Evolutionary conservation across 1,284 basidiomycete genomes (phyloP).

Genomic region (Boletus mariae): DNA sequence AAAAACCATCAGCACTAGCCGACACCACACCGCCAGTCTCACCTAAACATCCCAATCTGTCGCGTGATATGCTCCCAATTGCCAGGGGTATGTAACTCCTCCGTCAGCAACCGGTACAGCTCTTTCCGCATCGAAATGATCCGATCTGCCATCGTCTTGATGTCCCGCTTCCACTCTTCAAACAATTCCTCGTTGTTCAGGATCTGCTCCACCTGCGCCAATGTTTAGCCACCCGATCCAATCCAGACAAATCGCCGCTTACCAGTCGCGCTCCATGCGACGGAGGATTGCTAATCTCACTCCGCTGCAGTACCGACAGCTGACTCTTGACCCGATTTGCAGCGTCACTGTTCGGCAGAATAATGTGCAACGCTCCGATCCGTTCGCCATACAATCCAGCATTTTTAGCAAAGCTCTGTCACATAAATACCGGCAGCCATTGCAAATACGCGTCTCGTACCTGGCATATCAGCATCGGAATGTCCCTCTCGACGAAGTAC

Average conservation of each 20-base stretch:
- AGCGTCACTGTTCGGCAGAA: constrained; percentile 58
- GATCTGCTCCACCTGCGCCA: constrained; percentile 67
- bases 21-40: constrained; percentile 21
- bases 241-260: constrained; percentile 22
- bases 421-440: constrained; percentile 9
- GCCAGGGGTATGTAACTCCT: constrained; percentile 87
- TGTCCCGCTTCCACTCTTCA: constrained; percentile 86
- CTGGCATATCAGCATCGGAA: constrained; percentile 87
- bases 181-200: constrained; percentile 72
- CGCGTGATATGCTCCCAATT: constrained; percentile 88
- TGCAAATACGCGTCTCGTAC: constrained; percentile 35
- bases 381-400: constrained; percentile 93
- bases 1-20: constrained; percentile 12
- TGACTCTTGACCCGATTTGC: constrained; percentile 79
- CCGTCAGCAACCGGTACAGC: constrained; percentile 74
- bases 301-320: constrained; percentile 81
- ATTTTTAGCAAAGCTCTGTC: constrained; percentile 92
- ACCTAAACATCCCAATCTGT: constrained; percentile 95
- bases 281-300: constrained; percentile 93
- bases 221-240: not conserved
- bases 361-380: constrained; percentile 80
- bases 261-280: constrained; percentile 88
- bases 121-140: constrained; percentile 89
- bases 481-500: constrained; percentile 69
- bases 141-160: constrained; percentile 87